phyloP scores from a whole-genome alignment of 129 eudicot species.

The Erigeron canadensis region DNA sequence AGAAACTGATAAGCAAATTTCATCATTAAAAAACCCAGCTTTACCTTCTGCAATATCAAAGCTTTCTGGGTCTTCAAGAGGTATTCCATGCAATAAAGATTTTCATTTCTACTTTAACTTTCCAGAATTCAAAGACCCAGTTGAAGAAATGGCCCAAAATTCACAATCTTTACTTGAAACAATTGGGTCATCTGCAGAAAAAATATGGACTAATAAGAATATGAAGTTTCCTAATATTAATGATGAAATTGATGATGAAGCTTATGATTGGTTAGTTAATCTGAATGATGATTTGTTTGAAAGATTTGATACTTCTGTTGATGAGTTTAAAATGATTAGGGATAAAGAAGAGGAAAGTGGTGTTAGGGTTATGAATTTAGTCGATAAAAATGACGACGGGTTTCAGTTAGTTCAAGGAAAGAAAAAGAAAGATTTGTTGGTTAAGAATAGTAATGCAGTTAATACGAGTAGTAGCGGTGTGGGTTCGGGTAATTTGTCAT shows the following conservation, averaged over 20 bases:
- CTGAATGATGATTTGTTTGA: conserved; percentile 53
- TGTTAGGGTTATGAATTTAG: neutral
- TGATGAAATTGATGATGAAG: conserved; percentile 32
- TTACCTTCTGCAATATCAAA: conserved; percentile 42
- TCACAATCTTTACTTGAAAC: conserved; percentile 37
- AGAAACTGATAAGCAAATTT: conserved; percentile 24
- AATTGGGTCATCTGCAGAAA: conserved; percentile 33
- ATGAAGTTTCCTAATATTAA: conserved; percentile 22
- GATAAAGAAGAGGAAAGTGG: conserved; percentile 41
- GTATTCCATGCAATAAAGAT: conserved; percentile 49
- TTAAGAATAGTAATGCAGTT: neutral
- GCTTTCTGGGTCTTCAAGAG: conserved; percentile 60
- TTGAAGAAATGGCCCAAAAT: conserved; percentile 30
- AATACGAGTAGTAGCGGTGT: neutral
- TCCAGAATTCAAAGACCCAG: conserved; percentile 46
- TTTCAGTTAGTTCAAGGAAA: conserved; percentile 65
- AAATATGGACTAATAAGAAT: conserved; percentile 34
- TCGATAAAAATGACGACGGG: conserved; percentile 37
- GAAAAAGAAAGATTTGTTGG: conserved; percentile 38
- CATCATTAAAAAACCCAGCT: conserved; percentile 10
- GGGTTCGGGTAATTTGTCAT: conserved; percentile 4
- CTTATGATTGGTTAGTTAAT: conserved; percentile 55
- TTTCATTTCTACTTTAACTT: conserved; percentile 61
- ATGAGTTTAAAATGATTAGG: conserved; percentile 45
- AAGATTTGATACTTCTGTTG: conserved; percentile 52